Base-by-base conservation (phyloP, 495 filamentous ascomycete species). In the Annulohypoxylon maeteangense region DNA sequence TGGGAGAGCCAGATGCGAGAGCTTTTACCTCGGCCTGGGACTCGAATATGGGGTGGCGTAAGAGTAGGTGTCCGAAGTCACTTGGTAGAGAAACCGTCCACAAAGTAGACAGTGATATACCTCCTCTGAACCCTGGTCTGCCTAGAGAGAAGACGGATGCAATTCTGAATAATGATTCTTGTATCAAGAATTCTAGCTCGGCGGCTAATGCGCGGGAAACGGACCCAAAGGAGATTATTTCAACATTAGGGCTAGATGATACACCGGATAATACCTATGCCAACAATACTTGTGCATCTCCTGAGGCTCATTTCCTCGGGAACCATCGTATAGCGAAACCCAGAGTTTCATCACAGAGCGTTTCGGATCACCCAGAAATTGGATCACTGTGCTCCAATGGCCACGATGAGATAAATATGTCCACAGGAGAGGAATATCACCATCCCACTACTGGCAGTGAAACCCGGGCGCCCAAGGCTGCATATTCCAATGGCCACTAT, bases 1-100 rank as follows among this genome's bases (percentile, higher is more conserved):
- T 14, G 7, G 72, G 58, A 34, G 60, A 63, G 29, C 53, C 66
- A 7, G 50, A 55, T 23, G 59, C 53, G 16, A 42, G 29, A 23
- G 34, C 22, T 27, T 61, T 65, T 4, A 34, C 61, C 25, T 22
- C 44, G 29, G 34, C 23, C 44, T 36, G 59, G 1, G 20, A 27
- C 23, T 8, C n/a, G 4, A n/a, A n/a, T n/a, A n/a, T n/a, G n/a
- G n/a, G n/a, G n/a, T 12, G 11, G 23, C 2, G 18, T 22, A 22
- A 29, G 11, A 31, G 3, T 18, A 29, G 3, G 27, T n/a, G 2
- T 27, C 18, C 18, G 27, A 3, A 31, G 23, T 40, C 44, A 36
- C 23, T 11, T 1, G 20, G 11, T 11, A 22, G 38, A 29, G 25
- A 22, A 7, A 22, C 11, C 8, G 6, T 29, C 8, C 53, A 29